Evolutionary conservation across 495 filamentous ascomycete genomes (phyloP).

Genomic region (Aspergillus ellipticus): DNA sequence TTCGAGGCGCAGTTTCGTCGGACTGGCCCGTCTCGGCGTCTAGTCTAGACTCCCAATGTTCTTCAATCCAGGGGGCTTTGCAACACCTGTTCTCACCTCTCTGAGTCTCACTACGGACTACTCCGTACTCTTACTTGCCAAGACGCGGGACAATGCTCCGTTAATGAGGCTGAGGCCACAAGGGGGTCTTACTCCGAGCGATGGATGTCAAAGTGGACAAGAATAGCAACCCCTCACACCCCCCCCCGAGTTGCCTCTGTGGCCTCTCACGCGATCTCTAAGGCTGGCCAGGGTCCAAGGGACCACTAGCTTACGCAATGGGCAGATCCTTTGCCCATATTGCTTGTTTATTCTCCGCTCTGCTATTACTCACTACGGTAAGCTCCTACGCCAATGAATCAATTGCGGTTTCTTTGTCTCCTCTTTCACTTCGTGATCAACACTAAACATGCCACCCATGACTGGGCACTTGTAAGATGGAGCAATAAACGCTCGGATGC

Average conservation of each 20-base stretch:
- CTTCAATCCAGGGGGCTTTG: neutral
- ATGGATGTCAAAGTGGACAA: constrained; percentile 12
- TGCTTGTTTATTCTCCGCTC: constrained; percentile 6
- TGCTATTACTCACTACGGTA: constrained; percentile 1
- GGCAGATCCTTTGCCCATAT: constrained; percentile 15
- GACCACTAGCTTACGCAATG: constrained; percentile 24
- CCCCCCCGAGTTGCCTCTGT: constrained; percentile 6
- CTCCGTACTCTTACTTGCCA: neutral
- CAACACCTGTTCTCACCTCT: neutral
- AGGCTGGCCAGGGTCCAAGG: constrained; percentile 8
- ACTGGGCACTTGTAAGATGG: neutral
- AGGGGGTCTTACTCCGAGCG: neutral
- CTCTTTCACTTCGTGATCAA: neutral
- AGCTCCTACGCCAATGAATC: constrained; percentile 1
- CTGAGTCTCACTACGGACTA: neutral
- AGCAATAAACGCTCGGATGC: constrained; percentile 3
- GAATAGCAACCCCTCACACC: constrained; percentile 20
- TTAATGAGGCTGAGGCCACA: constrained; percentile 8
- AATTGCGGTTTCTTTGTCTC: neutral
- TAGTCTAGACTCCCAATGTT: neutral
- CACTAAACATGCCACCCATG: neutral
- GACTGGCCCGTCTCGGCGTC: neutral
- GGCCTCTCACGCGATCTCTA: constrained; percentile 7
- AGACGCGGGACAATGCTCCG: constrained; percentile 10
- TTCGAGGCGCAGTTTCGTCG: neutral